phyloP scores from a whole-genome alignment of 106 monocot species.

The Allium fistulosum region DNA sequence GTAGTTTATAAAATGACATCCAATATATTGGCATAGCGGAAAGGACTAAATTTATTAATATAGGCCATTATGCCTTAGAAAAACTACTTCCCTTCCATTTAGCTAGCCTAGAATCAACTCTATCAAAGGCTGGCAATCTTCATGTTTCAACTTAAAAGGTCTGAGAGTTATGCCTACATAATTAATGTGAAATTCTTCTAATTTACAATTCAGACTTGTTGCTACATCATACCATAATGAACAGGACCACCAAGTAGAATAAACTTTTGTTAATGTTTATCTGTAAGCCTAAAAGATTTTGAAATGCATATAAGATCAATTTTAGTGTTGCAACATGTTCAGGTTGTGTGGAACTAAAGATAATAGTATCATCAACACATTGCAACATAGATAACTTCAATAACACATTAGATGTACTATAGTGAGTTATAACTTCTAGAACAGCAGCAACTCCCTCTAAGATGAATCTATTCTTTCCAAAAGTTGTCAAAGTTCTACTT shows the following conservation, averaged over 20 bases:
- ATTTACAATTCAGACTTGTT: background rate
- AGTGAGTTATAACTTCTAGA: background rate
- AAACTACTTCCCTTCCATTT: background rate
- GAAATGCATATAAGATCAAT: background rate
- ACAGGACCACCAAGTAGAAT: background rate
- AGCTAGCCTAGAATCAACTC: background rate
- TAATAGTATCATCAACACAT: background rate
- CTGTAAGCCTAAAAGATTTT: background rate
- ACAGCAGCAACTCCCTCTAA: background rate
- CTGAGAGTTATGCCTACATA: background rate
- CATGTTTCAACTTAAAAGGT: background rate
- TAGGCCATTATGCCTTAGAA: background rate
- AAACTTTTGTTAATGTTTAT: background rate
- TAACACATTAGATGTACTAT: background rate
- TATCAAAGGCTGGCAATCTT: background rate
- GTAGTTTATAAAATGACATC: background rate
- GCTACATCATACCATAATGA: background rate
- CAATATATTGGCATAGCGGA: background rate
- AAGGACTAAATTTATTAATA: background rate
- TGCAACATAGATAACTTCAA: background rate
- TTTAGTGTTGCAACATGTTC: background rate
- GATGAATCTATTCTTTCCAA: background rate
- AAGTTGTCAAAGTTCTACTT: background rate
- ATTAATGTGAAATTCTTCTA: background rate
- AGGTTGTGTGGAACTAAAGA: background rate